These are phyloP conservation scores for Chaetomidium leptoderma DNA, from an alignment of 495 filamentous ascomycete species.

Conservation along the genomic window DNA sequence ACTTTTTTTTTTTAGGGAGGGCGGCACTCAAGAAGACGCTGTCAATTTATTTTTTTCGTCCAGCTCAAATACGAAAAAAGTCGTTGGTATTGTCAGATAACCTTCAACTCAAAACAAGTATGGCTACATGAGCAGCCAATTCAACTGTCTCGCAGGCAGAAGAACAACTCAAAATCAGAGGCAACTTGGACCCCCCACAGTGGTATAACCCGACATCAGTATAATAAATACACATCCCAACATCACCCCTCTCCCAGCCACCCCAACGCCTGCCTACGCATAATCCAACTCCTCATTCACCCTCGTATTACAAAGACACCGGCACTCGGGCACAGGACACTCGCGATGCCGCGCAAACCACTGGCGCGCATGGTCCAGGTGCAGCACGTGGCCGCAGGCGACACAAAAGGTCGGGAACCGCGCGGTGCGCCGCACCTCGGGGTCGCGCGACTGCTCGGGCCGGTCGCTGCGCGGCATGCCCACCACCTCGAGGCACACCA, in stretches of 20 bases:
- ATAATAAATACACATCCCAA: too few species aligned
- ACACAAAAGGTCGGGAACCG: constrained; percentile 75
- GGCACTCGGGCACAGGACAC: constrained; percentile 86
- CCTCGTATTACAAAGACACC: constrained; percentile 68
- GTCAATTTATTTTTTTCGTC: too few species aligned
- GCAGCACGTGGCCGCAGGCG: constrained; percentile 82
- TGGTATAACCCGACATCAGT: too few species aligned
- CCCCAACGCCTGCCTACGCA: constrained; percentile 21
- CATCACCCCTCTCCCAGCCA: background rate
- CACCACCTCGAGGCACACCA: constrained; percentile 79
- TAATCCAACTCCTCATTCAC: constrained; percentile 49
- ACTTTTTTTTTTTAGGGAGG: too few species aligned
- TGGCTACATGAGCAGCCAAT: too few species aligned
- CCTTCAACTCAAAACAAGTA: too few species aligned
- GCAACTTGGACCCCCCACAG: too few species aligned
- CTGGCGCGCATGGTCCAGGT: constrained; percentile 78
- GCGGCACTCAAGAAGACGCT: too few species aligned
- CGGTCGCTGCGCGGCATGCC: constrained; percentile 62
- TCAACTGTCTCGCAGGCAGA: too few species aligned
- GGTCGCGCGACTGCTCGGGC: constrained; percentile 51
- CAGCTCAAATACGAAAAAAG: too few species aligned
- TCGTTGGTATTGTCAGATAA: too few species aligned
- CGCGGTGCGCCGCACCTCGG: constrained; percentile 44
- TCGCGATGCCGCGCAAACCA: constrained; percentile 81
- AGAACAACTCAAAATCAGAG: too few species aligned